Percentiles rank a stretch among this genome's conserved stretches.
Evolutionary conservation across 2,329 filamentous ascomycete species (phyloP).

Genomic region (Monosporascus sp.): DNA sequence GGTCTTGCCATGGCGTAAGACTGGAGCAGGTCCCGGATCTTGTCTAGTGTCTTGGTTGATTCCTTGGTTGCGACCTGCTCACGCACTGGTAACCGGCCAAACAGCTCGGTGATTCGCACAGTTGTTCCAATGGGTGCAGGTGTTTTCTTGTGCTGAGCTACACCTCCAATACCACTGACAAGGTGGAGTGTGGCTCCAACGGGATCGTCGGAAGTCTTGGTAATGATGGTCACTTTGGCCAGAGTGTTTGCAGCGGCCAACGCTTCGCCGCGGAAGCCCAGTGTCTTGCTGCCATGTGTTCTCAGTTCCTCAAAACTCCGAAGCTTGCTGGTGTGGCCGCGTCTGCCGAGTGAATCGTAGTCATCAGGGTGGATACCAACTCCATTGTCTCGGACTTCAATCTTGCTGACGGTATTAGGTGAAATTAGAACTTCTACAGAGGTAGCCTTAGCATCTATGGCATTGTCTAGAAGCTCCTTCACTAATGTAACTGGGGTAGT

Average conservation of each 20-base stretch:
- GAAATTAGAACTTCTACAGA: constrained; percentile 61
- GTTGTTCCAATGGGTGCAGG: constrained; percentile 64
- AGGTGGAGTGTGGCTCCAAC: constrained; percentile 50
- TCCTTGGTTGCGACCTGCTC: constrained; percentile 53
- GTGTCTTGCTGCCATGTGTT: constrained; percentile 47
- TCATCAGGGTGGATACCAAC: constrained; percentile 61
- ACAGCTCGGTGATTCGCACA: constrained; percentile 54
- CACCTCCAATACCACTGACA: constrained; percentile 33
- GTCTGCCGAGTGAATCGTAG: constrained; percentile 55
- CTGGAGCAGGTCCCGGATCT: constrained; percentile 55
- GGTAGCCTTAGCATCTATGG: constrained; percentile 65
- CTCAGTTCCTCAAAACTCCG: constrained; percentile 56
- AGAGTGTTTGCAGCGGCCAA: constrained; percentile 60
- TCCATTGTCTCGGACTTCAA: constrained; percentile 72
- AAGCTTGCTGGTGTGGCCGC: constrained; percentile 72
- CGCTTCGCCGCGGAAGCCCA: constrained; percentile 76
- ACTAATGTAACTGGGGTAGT: constrained; percentile 56
- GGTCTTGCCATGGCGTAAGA: constrained; percentile 64
- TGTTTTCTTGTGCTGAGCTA: constrained; percentile 29
- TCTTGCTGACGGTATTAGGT: constrained; percentile 59
- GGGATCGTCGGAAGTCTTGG: constrained; percentile 55
- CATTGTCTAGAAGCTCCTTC: constrained; percentile 75
- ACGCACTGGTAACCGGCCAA: constrained; percentile 58
- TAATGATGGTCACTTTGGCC: constrained; percentile 56
- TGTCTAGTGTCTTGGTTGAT: constrained; percentile 49